phyloP scores from a whole-genome alignment of 805 yeast species.

The Tetrapisispora namnaoensis region DNA sequence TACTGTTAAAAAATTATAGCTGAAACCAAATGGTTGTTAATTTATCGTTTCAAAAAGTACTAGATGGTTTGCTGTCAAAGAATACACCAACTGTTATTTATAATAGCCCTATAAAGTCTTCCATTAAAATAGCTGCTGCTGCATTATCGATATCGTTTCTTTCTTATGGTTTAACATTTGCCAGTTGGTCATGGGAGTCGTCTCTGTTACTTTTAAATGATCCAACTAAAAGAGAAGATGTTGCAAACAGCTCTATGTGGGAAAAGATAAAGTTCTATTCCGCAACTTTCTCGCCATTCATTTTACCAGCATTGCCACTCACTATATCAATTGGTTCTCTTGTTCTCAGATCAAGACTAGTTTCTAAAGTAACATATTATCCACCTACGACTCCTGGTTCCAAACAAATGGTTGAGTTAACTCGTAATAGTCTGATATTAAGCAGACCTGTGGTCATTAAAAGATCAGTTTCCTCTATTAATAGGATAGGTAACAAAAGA shows the following conservation, averaged over 20 bases:
- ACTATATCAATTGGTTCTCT: constrained; percentile 18
- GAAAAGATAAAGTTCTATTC: constrained; percentile 6
- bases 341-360: constrained; percentile 20
- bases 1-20: too few species aligned
- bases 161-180: constrained; percentile 22
- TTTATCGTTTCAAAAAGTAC: constrained; percentile 9
- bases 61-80: constrained; percentile 15
- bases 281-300: constrained; percentile 17
- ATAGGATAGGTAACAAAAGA: constrained; percentile 11
- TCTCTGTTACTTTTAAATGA: constrained; percentile 7
- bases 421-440: constrained; percentile 16
- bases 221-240: constrained; percentile 6
- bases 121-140: constrained; percentile 14
- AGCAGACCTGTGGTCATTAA: constrained; percentile 10
- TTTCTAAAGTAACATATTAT: constrained; percentile 19
- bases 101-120: constrained; percentile 9
- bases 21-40: background rate
- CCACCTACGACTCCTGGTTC: constrained; percentile 14
- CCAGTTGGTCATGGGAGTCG: constrained; percentile 21
- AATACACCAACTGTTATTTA: constrained; percentile 16
- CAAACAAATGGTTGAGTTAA: constrained; percentile 11
- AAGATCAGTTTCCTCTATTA: constrained; percentile 11
- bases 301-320: constrained; percentile 21
- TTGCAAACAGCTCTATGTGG: constrained; percentile 4
- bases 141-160: constrained; percentile 20